These are phyloP conservation scores for Magnolia officinalis DNA, from an alignment of 164 flowering plant genomes.

Conservation along the genomic window DNA sequence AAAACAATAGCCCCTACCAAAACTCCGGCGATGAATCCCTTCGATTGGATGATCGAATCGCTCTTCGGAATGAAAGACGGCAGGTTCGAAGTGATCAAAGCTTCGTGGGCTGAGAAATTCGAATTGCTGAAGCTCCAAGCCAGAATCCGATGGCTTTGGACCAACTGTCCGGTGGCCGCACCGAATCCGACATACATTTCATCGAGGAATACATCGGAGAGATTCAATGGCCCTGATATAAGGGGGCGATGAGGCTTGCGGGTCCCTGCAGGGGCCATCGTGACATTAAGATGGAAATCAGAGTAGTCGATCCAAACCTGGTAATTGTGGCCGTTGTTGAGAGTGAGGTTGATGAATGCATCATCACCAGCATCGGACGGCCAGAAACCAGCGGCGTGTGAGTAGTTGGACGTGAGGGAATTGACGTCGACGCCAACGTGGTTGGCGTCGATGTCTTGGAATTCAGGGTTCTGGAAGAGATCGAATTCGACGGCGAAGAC, in stretches of 20 bases:
- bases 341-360: slow-evolving; percentile 13
- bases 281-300: slow-evolving; percentile 21
- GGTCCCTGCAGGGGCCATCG: slow-evolving; percentile 37
- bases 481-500: slow-evolving; percentile 37
- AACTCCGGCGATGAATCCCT: slow-evolving; percentile 27
- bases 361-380: slow-evolving; percentile 4
- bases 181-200: slow-evolving; percentile 44
- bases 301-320: slow-evolving; percentile 44
- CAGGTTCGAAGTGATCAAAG: slow-evolving; percentile 27
- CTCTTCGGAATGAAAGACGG: slow-evolving; percentile 35
- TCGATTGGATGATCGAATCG: slow-evolving; percentile 14
- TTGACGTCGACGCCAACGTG: slow-evolving; percentile 39
- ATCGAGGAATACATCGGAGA: slow-evolving; percentile 30
- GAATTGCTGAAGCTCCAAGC: slow-evolving; percentile 48
- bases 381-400: slow-evolving; percentile 31
- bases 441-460: slow-evolving; percentile 28
- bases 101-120: slow-evolving; percentile 32
- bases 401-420: slow-evolving; percentile 23
- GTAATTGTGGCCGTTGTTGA: slow-evolving; percentile 36
- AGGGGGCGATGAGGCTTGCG: slow-evolving; percentile 28
- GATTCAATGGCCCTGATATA: slow-evolving; percentile 20
- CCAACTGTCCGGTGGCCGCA: slow-evolving; percentile 35
- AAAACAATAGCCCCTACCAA: slow-evolving; percentile 10
- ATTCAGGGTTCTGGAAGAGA: slow-evolving; percentile 32
- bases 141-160: slow-evolving; percentile 34